Percentiles rank a stretch among this genome's conserved stretches.
phyloP scores from a whole-genome alignment of 108 stramenopile genomes.

The Pinguiococcus pyrenoidosus region DNA sequence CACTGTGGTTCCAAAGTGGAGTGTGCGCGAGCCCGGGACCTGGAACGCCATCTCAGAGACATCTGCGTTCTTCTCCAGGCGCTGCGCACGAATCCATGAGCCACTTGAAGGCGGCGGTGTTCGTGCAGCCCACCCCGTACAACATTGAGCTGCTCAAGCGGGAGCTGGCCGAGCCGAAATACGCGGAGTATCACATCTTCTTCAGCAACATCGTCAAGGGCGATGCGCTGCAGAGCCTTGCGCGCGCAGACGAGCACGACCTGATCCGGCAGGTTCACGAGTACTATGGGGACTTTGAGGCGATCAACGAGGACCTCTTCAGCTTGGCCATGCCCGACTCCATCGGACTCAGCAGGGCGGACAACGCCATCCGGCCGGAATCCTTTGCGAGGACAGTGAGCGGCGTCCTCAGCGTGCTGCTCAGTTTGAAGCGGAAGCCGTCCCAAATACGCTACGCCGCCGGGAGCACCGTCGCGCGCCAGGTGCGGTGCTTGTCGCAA shows the following conservation, averaged over 20 bases:
- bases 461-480: constrained; percentile 52
- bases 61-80: no score
- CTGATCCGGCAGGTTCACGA: constrained; percentile 86
- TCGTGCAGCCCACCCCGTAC: constrained; percentile 73
- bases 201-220: constrained; percentile 72
- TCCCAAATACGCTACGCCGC: constrained; percentile 69
- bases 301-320: constrained; percentile 83
- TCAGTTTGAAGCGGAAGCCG: constrained; percentile 74
- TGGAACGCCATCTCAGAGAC: no score
- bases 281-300: constrained; percentile 83
- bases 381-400: no score
- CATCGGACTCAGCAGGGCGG: not conserved
- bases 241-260: constrained; percentile 72
- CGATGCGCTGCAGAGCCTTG: constrained; percentile 60
- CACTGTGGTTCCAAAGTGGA: no score
- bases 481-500: no score
- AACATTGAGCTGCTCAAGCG: constrained; percentile 56
- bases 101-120: constrained; percentile 82
- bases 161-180: constrained; percentile 66
- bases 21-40: no score
- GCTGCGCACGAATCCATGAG: no score
- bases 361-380: no score
- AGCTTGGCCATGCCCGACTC: no score
- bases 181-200: constrained; percentile 89
- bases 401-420: constrained; percentile 70